phyloP scores from a whole-genome alignment of 192 early-diverging fungal species.

The Cetraspora pellucida region DNA sequence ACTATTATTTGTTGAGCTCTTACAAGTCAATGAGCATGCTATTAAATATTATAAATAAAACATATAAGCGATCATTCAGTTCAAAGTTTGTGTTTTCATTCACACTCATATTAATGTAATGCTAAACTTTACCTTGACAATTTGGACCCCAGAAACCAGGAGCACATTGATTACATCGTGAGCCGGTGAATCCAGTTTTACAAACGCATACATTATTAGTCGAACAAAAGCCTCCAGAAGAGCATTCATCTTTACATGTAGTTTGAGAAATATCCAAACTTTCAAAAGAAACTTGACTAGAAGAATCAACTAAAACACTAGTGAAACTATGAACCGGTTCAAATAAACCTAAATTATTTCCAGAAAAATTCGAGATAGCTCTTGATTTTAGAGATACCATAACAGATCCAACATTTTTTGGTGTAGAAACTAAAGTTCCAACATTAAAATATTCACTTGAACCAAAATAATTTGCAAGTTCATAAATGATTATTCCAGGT shows the following conservation, averaged over 20 bases:
- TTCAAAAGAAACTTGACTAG: background rate
- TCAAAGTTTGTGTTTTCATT: background rate
- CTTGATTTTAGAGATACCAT: conserved; percentile 1
- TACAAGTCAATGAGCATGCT: conserved; percentile 3
- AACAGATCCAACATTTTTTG: conserved; percentile 13
- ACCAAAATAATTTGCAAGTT: conserved; percentile 28
- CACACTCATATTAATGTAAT: background rate
- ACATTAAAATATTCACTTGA: conserved; percentile 12
- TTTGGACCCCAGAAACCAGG: conserved; percentile 25
- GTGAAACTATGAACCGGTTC: conserved; percentile 27
- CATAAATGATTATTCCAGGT: conserved; percentile 25
- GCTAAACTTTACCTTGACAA: conserved; percentile 26
- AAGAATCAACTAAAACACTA: background rate
- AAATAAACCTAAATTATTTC: conserved; percentile 30
- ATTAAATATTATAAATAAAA: conserved; percentile 4
- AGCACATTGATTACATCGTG: conserved; percentile 13
- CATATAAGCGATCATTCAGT: background rate
- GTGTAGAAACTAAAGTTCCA: background rate
- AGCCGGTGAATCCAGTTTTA: conserved; percentile 10
- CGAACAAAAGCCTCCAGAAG: conserved; percentile 24
- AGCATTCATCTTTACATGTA: conserved; percentile 23
- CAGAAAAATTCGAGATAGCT: conserved; percentile 14
- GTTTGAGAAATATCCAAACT: conserved; percentile 10
- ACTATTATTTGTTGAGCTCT: background rate
- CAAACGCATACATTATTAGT: conserved; percentile 13